Conservation (phyloP, 2,329 filamentous ascomycete species). For the Beauveria australis region DNA sequence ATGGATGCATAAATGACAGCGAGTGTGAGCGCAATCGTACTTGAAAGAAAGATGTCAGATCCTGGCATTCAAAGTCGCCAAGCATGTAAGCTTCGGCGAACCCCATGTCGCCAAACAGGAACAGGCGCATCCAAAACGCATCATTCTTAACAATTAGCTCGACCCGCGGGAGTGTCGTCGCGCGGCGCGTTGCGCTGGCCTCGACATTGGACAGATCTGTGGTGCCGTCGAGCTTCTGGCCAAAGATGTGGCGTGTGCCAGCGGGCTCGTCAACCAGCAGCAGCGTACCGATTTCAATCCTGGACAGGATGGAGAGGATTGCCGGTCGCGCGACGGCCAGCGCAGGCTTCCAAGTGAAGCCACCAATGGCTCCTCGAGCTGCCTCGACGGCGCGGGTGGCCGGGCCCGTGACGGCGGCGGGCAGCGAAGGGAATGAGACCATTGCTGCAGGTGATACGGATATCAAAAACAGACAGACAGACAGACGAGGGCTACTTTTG, state of each 20-base stretch:
- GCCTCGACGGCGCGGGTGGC: slow-evolving; percentile 31
- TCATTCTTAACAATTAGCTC: slow-evolving; percentile 56
- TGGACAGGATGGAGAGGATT: slow-evolving; percentile 36
- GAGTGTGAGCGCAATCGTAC: slow-evolving; percentile 27
- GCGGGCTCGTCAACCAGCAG: slow-evolving; percentile 39
- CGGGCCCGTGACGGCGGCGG: slow-evolving; percentile 29
- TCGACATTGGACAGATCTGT: slow-evolving; percentile 27
- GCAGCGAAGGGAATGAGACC: slow-evolving; percentile 22
- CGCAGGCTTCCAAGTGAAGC: slow-evolving; percentile 39
- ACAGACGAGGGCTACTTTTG: neutral
- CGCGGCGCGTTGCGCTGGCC: slow-evolving; percentile 26
- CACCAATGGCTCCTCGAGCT: slow-evolving; percentile 33
- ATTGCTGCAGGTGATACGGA: neutral
- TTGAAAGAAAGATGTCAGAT: slow-evolving; percentile 61
- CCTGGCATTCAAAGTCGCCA: slow-evolving; percentile 57
- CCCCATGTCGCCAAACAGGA: slow-evolving; percentile 67
- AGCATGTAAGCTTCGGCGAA: slow-evolving; percentile 69
- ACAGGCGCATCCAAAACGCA: slow-evolving; percentile 61
- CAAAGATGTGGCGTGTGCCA: slow-evolving; percentile 34
- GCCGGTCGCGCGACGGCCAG: slow-evolving; percentile 37
- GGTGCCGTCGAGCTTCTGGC: slow-evolving; percentile 34
- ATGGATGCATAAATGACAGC: too few species aligned
- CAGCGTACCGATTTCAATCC: slow-evolving; percentile 40
- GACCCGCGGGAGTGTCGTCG: slow-evolving; percentile 31
- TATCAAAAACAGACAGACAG: neutral